Evolutionary conservation across 257 asterid species (phyloP), one percentile per base, ranked within the genome.

Genomic region (Forsythia viridissima): DNA sequence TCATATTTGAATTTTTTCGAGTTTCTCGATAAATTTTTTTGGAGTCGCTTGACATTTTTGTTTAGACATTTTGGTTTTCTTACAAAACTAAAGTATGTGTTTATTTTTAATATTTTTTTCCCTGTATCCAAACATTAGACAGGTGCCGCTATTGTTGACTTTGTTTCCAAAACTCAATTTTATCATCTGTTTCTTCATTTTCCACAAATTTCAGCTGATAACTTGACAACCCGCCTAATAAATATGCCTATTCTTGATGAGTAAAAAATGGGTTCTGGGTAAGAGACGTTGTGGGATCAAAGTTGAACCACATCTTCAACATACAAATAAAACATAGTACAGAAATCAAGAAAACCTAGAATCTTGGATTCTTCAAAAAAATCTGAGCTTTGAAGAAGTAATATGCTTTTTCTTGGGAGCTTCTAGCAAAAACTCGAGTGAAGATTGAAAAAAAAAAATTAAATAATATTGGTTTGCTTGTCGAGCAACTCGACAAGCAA

Each of bases 101-200:
- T 24, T 24, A 24, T 24, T 24, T 24, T 24, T 24, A 24, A 24
- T 24, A 24, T 24, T 24, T 24, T 24, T 24, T 24, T 24, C 24
- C 24, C 24, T 24, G 24, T 24, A 24, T 24, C 24, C 24, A 24
- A 24, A 24, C 24, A 24, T 24, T 24, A 24, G 24, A 24, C 24
- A 24, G 24, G 24, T 0, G 24, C 24, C 24, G 0, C 24, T 24
- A 24, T 24, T 24, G 24, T 24, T 24, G 24, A 24, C 24, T 24
- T 24, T 95, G 99, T 87, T 80, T 82, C 99, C 99, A 95, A 59
- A 95, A 95, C 86, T 76, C 91, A 2, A 73, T 80, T 65, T 80
- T 76, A 48, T 79, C 94, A 9, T 75, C 91, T 51, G 44, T 76
- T 65, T 75, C 80, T 80, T 38, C 79, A 4, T 59, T 70, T n/a